Conservation (phyloP, 805 yeast species). For the Candida broadrunensis region DNA sequence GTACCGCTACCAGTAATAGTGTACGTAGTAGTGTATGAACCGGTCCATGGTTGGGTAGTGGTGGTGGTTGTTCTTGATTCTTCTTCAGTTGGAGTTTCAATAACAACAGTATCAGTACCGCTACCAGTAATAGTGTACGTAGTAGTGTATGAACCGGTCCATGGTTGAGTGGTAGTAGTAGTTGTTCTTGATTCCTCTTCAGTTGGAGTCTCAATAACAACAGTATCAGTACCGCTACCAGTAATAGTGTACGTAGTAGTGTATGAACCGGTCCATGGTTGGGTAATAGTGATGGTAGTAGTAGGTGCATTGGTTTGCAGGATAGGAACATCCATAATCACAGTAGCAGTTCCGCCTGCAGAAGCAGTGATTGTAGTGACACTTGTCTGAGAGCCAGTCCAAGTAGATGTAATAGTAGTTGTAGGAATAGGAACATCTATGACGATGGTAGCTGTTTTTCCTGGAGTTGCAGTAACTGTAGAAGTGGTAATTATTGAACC, state of each 20-base stretch:
- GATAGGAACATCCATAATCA: not conserved
- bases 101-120: not conserved
- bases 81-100: not conserved
- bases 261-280: not conserved
- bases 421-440: not conserved
- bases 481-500: not conserved
- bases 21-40: not conserved
- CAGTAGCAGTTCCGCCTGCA: not conserved
- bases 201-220: not conserved
- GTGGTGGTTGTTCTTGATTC: not conserved
- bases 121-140: not conserved
- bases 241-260: conserved; percentile 11
- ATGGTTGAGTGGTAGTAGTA: not conserved
- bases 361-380: not conserved
- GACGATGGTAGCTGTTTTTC: not conserved
- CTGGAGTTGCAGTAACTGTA: not conserved
- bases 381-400: not conserved
- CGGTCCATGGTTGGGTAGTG: not conserved
- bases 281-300: not conserved
- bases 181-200: too few relatives aligned
- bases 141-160: not conserved
- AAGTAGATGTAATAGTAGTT: conserved; percentile 5
- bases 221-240: not conserved
- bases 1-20: not conserved
- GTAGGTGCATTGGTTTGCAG: not conserved